Evolutionary conservation across 2,329 filamentous ascomycete species (phyloP).

Genomic region (Phialophora expanda): DNA sequence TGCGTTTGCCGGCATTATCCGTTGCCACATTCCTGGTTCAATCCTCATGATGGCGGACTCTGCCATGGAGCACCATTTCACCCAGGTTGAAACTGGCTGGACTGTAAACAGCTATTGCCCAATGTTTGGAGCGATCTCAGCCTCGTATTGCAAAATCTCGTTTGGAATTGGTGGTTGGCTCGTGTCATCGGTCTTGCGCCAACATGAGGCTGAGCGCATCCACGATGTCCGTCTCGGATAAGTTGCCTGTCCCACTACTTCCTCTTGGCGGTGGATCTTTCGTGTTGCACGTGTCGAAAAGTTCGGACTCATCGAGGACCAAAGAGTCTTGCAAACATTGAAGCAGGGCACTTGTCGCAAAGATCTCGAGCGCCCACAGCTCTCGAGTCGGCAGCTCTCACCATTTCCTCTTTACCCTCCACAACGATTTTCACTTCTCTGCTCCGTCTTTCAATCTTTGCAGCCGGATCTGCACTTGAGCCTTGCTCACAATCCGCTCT

Average conservation of each 20-base stretch:
- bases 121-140: too few relatives aligned
- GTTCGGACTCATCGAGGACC: not conserved
- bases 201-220: too few relatives aligned
- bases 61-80: too few relatives aligned
- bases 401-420: slow-evolving; percentile 17
- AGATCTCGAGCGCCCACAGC: slow-evolving; percentile 9
- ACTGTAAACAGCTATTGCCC: too few relatives aligned
- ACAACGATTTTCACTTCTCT: slow-evolving; percentile 60
- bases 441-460: slow-evolving; percentile 58
- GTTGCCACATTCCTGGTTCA: too few relatives aligned
- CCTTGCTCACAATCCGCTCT: slow-evolving; percentile 41
- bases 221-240: too few relatives aligned
- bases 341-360: not conserved
- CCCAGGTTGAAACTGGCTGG: too few relatives aligned
- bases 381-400: slow-evolving; percentile 6
- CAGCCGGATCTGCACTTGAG: slow-evolving; percentile 71
- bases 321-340: not conserved
- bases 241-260: not conserved
- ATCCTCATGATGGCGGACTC: too few relatives aligned
- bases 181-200: too few relatives aligned
- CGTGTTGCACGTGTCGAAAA: not conserved
- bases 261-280: not conserved
- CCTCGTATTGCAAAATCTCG: too few relatives aligned
- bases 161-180: too few relatives aligned
- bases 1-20: too few relatives aligned